Base-by-base conservation (phyloP, 2,329 filamentous ascomycete species). In the Botryotinia calthae region DNA sequence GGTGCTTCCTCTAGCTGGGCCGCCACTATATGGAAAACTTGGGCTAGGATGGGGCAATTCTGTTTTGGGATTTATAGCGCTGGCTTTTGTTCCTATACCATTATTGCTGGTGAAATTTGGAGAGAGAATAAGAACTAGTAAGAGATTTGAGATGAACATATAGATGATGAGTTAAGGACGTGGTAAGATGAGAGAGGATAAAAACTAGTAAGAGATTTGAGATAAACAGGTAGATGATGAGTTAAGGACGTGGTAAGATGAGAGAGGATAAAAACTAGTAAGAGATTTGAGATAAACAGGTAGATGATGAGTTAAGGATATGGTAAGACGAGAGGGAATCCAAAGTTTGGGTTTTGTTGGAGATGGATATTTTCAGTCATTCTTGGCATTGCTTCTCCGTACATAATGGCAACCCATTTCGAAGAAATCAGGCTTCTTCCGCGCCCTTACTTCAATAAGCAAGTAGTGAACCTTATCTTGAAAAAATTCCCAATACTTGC, bases 31-130 rank as follows among this genome's bases (percentile, higher is more conserved):
- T 69, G 40, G 77, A 16, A 71, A 75, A 4, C 70, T 82, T 0
- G 79, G 80, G 2, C 73, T 79, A 31, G 78, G 76, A 25, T 82
- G 81, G 81, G 81, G 77, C 14, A 80, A 76, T 7, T 77, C 72
- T 63, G 51, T 82, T 71, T 74, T 82, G 22, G 81, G 67, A 5
- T 82, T 81, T 66, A 64, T 82, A 9, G 77, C 77, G 31, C n/a
- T 81, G 40, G 78, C 75, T 2, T 74, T 76, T 42, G 40, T 66
- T 2, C 58, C 71, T 0, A 63, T 76, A 25, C 73, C 75, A 16
- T 42, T 71, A 12, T 31, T 74, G 20, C 72, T 76, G 31, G 65
- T 56, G 12, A 62, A 37, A 3, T 76, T 73, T 68, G 73, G 73
- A 16, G 73, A 73, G 51, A 44, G n/a, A 28, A 68, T 87, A 68